Base-by-base conservation (phyloP, 2,329 filamentous ascomycete species). In the Cladosporium sphaerospermum region DNA sequence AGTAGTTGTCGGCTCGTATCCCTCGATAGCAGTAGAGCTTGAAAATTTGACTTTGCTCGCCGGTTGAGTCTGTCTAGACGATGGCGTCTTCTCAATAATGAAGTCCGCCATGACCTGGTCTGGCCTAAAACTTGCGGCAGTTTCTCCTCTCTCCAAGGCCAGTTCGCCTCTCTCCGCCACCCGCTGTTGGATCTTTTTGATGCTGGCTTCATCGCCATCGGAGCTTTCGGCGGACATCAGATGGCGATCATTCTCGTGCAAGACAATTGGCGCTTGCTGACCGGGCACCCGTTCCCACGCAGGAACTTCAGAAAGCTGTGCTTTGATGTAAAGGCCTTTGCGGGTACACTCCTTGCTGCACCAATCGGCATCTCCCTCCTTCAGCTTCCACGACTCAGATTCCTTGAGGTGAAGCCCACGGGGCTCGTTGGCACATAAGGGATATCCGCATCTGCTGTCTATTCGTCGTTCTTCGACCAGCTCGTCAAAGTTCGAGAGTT, bases 391-490 rank as follows among this genome's bases (percentile, higher is more conserved):
- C 13, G 82, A 84, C 1, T 77, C 79, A 9, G 45, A 54, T 1
- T 40, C 43, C 75, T 72, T 13, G 76, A 72, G 48, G 11, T 19
- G 31, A 2, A 28, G 9, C 80, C 75, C 32, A 76, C 78, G 75
- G 37, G 83, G 83, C n/a, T 81, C 77, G 13, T 78, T 78, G 1
- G 81, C 72, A 69, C 93, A 99, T 28, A 97, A 77, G 0, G 81
- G 77, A 67, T 96, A 97, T 1, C 90, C 93, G 71, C 93, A 99
- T 16, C 81, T 78, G 41, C 79, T 81, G 61, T 88, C 85, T 59
- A 89, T 86, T 68, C 95, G 95, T 63, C 93, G 87, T 75, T 99
- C 93, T 59, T 86, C 80, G 56, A 96, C 84, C 46, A 97, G 75
- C 59, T 88, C 86, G 65, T 96, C 89, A 73, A 95, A 95, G 73